These are phyloP conservation scores for Daldinia concentrica DNA, from an alignment of 495 filamentous ascomycete genomes.

Conservation along the genomic window DNA sequence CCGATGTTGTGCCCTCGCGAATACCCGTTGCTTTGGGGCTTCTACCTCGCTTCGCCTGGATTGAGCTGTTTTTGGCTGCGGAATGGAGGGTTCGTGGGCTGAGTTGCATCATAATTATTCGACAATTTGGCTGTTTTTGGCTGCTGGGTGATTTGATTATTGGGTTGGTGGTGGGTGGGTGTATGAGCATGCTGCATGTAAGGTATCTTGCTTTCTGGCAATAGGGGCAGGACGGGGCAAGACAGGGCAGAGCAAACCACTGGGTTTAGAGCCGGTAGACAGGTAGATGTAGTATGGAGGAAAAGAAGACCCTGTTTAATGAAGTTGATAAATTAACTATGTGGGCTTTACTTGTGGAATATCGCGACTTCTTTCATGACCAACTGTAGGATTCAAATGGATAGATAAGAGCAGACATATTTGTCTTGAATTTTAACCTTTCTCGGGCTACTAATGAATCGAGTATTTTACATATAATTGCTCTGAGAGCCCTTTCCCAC, in stretches of 20 bases:
- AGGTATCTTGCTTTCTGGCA: not conserved
- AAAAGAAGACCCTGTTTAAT: not conserved
- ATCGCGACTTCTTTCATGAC: not conserved
- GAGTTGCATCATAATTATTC: too few relatives aligned
- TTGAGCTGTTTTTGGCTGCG: too few relatives aligned
- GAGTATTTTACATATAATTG: not conserved
- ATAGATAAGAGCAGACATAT: not conserved
- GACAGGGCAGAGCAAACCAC: not conserved
- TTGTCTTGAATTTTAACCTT: not conserved
- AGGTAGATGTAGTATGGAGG: not conserved
- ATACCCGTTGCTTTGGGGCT: too few relatives aligned
- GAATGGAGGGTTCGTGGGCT: too few relatives aligned
- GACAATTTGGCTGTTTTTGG: too few relatives aligned
- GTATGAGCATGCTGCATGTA: too few relatives aligned
- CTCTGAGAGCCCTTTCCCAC: not conserved
- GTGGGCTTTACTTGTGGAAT: too few relatives aligned
- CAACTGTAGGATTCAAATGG: not conserved
- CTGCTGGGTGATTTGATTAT: too few relatives aligned
- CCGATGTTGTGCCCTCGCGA: too few relatives aligned
- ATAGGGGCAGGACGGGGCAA: not conserved
- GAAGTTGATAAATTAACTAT: not conserved
- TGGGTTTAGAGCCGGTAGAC: not conserved
- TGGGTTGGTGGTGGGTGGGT: too few relatives aligned
- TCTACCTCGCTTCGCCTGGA: too few relatives aligned
- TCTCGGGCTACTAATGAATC: not conserved